Evolutionary conservation across 2,329 filamentous ascomycete species (phyloP).

Genomic region (Diaporthe citri): DNA sequence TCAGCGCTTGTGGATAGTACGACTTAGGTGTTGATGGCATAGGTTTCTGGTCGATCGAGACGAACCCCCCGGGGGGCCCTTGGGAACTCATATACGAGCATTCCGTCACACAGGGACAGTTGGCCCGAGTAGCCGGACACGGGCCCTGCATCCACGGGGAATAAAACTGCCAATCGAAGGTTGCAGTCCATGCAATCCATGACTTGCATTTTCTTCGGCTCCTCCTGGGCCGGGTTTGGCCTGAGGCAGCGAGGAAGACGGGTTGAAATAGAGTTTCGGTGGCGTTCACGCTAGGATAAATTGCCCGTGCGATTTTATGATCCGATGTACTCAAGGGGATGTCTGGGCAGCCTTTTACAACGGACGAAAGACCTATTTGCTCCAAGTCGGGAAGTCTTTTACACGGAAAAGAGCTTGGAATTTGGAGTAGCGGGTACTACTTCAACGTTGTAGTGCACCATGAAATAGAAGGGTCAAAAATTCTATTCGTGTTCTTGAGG

Average conservation of each 20-base stretch:
- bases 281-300: slow-evolving; percentile 32
- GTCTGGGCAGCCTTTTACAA: background rate
- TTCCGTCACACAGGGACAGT: background rate
- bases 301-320: slow-evolving; percentile 17
- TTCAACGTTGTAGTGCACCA: background rate
- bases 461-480: background rate
- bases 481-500: background rate
- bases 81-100: slow-evolving; percentile 11
- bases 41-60: background rate
- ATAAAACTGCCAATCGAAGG: slow-evolving; percentile 25
- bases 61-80: background rate
- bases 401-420: background rate
- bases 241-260: slow-evolving; percentile 8
- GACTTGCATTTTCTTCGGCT: slow-evolving; percentile 18
- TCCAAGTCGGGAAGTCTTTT: background rate
- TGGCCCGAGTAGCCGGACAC: slow-evolving; percentile 2
- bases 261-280: slow-evolving; percentile 20
- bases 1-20: background rate
- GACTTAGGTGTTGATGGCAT: background rate
- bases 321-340: slow-evolving; percentile 9
- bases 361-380: background rate
- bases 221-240: slow-evolving; percentile 27
- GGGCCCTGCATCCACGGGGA: slow-evolving; percentile 9
- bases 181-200: slow-evolving; percentile 24
- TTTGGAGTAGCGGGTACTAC: background rate